Base-by-base conservation (phyloP, 352 stramenopile genomes). In the Aphanomyces cochlioides region DNA sequence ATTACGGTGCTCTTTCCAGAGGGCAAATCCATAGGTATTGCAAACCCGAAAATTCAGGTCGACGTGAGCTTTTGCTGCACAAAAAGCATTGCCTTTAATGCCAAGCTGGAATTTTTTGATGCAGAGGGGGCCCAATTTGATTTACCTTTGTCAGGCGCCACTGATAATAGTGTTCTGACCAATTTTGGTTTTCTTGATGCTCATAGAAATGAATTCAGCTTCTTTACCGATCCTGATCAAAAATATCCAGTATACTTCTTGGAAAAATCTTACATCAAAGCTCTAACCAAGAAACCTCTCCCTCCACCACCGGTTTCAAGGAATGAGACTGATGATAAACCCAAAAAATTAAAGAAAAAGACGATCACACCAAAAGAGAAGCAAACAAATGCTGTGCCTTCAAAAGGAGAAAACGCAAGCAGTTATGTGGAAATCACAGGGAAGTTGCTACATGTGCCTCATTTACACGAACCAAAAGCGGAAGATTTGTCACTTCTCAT, bases 21-120 rank as follows among this genome's bases (percentile, higher is more conserved):
- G 19, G 95, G 95, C 0, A 92, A 93, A 10, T 82, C 85, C 17
- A 58, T 98, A 48, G 92, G 89, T 40, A 88, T 93, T 77, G 90
- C 83, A 21, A 91, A 78, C 39, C 83, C 85, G 1, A 82, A 69
- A 21, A 74, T 98, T 17, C 87, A 86, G 0, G 86, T 97, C 0
- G 85, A 97, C 57, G 70, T 98, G 12, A 79, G 75, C 5, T 97
- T 97, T 48, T 72, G 68, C 6, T 95, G 85, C 60, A 78, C 78
- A 28, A 88, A 87, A 34, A 94, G 92, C 38, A 88, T 98, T 28
- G 91, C 89, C 3, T 98, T 98, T 64, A 96, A 90, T 53, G 85
- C 89, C 0, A 78, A 89, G 34, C 82, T 98, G 39, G 91, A 98
- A 68, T 97, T 98, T 66, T 96, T 97, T 38, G 93, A 98, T 67